These are phyloP conservation scores for Suillus spraguei DNA, from an alignment of 768 basidiomycete genomes.

Conservation along the genomic window DNA sequence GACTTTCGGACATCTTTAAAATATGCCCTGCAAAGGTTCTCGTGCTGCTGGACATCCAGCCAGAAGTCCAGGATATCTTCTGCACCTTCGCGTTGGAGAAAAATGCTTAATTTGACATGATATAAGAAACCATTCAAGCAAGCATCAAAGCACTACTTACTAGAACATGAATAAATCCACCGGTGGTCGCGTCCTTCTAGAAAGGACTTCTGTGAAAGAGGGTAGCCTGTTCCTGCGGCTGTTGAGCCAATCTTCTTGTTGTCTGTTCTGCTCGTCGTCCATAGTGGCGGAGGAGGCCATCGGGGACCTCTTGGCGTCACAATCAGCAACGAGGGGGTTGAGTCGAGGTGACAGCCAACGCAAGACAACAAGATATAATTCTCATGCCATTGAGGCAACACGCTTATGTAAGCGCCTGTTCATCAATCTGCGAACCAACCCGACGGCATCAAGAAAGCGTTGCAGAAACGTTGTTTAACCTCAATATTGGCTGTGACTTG, in stretches of 20 bases:
- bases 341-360: constrained; percentile 13
- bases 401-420: constrained; percentile 30
- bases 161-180: constrained; percentile 99
- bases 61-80: constrained; percentile 98
- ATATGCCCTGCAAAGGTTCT: constrained; percentile 97
- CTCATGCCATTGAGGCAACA: constrained; percentile 17
- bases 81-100: constrained; percentile 92
- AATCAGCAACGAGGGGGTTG: constrained; percentile 18
- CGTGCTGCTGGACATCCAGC: constrained; percentile 99
- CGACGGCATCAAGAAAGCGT: constrained; percentile 12
- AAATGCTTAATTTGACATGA: constrained; percentile 58
- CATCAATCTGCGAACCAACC: neutral
- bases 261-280: constrained; percentile 54
- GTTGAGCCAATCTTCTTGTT: constrained; percentile 74
- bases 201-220: constrained; percentile 90
- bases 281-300: constrained; percentile 29
- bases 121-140: neutral
- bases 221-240: constrained; percentile 77
- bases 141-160: constrained; percentile 51
- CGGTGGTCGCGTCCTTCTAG: constrained; percentile 87
- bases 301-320: constrained; percentile 13
- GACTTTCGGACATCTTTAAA: constrained; percentile 99
- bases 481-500: constrained; percentile 13
- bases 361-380: constrained; percentile 22
- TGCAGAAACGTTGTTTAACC: constrained; percentile 14